Conservation (phyloP, 2,329 filamentous ascomycete species). For the Beauveria australis region DNA sequence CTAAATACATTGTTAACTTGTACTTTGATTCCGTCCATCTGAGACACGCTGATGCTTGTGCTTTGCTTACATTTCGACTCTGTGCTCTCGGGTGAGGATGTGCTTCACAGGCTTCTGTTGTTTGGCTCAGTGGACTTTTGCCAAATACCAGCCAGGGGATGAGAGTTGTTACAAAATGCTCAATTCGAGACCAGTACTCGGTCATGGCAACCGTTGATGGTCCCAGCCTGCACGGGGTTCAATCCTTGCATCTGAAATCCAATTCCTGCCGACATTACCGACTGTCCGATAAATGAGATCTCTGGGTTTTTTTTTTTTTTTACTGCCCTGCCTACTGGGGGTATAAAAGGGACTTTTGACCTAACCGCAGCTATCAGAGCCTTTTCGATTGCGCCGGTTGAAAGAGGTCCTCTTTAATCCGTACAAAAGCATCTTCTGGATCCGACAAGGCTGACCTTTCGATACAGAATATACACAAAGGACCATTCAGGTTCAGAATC, state of each 20-base stretch:
- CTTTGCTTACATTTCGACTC: neutral
- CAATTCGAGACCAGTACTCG: too few species aligned
- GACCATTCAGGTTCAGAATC: neutral
- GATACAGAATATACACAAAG: neutral
- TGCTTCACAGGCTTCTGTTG: too few species aligned
- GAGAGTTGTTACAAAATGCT: too few species aligned
- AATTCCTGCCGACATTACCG: neutral
- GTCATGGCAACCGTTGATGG: too few species aligned
- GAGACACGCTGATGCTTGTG: too few species aligned
- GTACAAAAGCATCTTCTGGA: neutral
- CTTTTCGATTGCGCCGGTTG: neutral
- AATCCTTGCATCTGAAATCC: neutral
- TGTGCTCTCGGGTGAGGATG: too few species aligned
- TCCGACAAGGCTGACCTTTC: neutral
- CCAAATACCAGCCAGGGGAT: too few species aligned
- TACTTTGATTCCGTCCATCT: neutral
- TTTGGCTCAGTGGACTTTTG: too few species aligned
- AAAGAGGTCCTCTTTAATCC: neutral
- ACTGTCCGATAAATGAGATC: neutral
- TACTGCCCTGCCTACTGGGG: too few species aligned
- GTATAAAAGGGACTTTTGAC: neutral
- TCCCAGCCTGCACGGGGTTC: too few species aligned
- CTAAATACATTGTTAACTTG: conserved; percentile 5
- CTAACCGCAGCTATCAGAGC: neutral
- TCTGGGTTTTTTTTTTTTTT: neutral